phyloP scores from a whole-genome alignment of 164 flowering plant species.

The Aristolochia fimbriata region DNA sequence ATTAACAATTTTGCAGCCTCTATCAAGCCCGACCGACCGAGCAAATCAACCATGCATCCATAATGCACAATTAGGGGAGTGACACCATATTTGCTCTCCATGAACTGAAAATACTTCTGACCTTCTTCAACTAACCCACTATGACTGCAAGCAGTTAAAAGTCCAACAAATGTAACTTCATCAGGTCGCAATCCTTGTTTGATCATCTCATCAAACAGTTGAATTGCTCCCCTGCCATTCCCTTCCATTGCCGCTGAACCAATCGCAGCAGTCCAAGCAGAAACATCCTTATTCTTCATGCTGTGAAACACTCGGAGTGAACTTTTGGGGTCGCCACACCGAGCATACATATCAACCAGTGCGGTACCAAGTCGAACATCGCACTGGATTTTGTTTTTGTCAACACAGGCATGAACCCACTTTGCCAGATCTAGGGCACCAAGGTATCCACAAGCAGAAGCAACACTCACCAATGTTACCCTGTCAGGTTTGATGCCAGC shows the following conservation, averaged over 20 bases:
- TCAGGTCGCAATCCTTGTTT: conserved; percentile 38
- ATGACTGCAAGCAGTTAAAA: conserved; percentile 50
- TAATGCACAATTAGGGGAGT: conserved; percentile 34
- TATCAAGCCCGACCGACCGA: conserved; percentile 46
- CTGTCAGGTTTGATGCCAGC: conserved; percentile 33
- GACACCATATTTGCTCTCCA: conserved; percentile 24
- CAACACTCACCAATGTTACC: conserved; percentile 46
- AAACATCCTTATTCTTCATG: conserved; percentile 34
- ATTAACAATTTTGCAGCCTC: conserved; percentile 33
- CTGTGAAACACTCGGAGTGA: conserved; percentile 30
- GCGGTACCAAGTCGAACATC: conserved; percentile 39
- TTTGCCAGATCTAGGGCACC: conserved; percentile 44
- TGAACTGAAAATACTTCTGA: conserved; percentile 21
- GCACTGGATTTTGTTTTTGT: conserved; percentile 20
- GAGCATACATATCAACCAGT: conserved; percentile 52
- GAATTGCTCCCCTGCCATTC: conserved; percentile 29
- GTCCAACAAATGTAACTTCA: conserved; percentile 28
- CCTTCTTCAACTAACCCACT: conserved; percentile 44
- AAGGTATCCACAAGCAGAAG: conserved; percentile 48
- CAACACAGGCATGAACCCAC: conserved; percentile 30
- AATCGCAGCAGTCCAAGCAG: conserved; percentile 52
- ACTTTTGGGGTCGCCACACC: conserved; percentile 39
- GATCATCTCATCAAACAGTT: conserved; percentile 37
- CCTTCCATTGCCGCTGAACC: conserved; percentile 47
- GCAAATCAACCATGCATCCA: conserved; percentile 54